phyloP scores from a whole-genome alignment of 106 monocot species.

The Apostasia shenzhenica region DNA sequence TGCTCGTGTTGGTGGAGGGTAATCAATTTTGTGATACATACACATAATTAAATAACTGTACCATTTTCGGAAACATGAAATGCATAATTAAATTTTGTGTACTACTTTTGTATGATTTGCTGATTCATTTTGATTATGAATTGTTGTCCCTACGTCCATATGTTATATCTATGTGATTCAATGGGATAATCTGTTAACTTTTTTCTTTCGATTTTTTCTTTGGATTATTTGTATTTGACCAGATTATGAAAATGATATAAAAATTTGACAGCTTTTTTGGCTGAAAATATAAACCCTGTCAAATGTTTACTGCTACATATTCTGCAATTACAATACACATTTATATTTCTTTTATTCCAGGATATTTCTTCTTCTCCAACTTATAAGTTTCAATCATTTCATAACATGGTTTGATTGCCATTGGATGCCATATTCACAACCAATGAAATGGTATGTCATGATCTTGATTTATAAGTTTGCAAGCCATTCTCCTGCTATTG shows the following conservation, averaged over 20 bases:
- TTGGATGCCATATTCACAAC: constrained; percentile 40
- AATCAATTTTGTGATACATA: constrained; percentile 19
- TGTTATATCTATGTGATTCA: no score
- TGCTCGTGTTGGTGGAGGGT: constrained; percentile 72
- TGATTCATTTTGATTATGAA: neutral
- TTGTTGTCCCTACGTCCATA: no score
- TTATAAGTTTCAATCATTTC: constrained; percentile 62
- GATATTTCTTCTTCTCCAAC: constrained; percentile 75
- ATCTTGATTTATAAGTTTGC: neutral
- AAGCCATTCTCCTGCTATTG: no score
- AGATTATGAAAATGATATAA: no score
- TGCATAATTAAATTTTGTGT: neutral
- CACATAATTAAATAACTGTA: neutral
- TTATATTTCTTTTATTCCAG: constrained; percentile 7
- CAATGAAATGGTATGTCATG: constrained; percentile 36
- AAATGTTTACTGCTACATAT: no score
- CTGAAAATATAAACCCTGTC: no score
- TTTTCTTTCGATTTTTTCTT: no score
- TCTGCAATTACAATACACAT: neutral
- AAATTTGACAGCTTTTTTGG: no score
- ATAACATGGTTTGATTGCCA: constrained; percentile 40
- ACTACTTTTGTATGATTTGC: neutral
- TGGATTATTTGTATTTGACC: no score
- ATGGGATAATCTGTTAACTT: no score
- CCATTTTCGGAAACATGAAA: neutral